phyloP scores from a whole-genome alignment of 1,139 yeast species.

The Suhomyces coccinellae region DNA sequence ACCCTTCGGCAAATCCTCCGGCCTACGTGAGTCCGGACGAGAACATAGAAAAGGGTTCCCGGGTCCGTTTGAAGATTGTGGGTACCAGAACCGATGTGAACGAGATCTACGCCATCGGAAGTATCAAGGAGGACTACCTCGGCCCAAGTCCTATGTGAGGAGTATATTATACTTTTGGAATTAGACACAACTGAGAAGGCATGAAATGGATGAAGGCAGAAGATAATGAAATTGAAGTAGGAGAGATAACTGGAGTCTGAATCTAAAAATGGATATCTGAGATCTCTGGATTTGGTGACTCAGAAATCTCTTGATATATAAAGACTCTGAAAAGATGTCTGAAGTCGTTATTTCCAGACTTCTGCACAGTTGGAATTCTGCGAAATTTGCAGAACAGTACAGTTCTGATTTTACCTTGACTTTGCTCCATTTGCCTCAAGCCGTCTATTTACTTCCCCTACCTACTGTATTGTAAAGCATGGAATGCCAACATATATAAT shows the following conservation, averaged over 20 bases:
- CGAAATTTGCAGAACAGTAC: too few species aligned
- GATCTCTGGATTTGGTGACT: too few species aligned
- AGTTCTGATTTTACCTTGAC: too few species aligned
- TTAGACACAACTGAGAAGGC: too few species aligned
- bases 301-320: too few species aligned
- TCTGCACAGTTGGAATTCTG: too few species aligned
- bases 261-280: too few species aligned
- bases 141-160: conserved; percentile 65
- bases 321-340: too few species aligned
- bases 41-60: conserved; percentile 88
- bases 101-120: conserved; percentile 95
- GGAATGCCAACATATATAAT: neutral
- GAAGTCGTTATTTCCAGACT: too few species aligned
- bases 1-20: conserved; percentile 96
- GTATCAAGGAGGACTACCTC: conserved; percentile 94
- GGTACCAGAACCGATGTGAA: conserved; percentile 98
- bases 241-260: too few species aligned
- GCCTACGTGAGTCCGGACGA: conserved; percentile 97
- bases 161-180: conserved; percentile 1
- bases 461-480: neutral
- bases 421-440: neutral
- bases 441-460: neutral
- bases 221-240: neutral
- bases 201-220: neutral
- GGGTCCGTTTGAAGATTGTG: conserved; percentile 90